phyloP scores from a whole-genome alignment of 139 green algal genomes.

The Volvox reticuliferus region DNA sequence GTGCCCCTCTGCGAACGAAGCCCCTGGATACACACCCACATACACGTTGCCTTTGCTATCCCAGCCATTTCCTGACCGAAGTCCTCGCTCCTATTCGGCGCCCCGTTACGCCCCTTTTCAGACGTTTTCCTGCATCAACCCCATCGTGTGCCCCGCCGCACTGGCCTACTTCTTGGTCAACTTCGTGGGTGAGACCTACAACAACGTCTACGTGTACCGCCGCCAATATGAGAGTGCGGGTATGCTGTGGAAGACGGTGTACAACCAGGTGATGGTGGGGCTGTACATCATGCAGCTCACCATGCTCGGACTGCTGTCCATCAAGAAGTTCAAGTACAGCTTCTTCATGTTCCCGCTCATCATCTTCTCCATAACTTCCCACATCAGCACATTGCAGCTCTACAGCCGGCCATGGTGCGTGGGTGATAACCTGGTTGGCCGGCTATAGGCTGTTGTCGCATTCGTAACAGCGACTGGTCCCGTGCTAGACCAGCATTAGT shows the following conservation, averaged over 20 bases:
- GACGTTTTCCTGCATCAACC: conserved; percentile 72
- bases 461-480: too few species aligned
- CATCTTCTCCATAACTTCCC: conserved; percentile 10
- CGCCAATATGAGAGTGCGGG: conserved; percentile 53
- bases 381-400: neutral
- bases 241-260: conserved; percentile 54
- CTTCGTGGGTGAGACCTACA: conserved; percentile 53
- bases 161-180: conserved; percentile 80
- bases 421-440: neutral
- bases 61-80: too few species aligned
- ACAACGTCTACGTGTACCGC: conserved; percentile 59
- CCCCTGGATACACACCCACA: too few species aligned
- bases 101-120: neutral
- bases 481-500: too few species aligned
- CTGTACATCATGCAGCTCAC: conserved; percentile 47
- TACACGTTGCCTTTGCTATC: too few species aligned
- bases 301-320: conserved; percentile 32
- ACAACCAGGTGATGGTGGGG: conserved; percentile 48
- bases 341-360: conserved; percentile 30
- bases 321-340: conserved; percentile 10
- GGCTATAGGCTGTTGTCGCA: too few species aligned
- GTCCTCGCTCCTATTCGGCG: neutral
- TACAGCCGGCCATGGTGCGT: conserved; percentile 34
- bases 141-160: conserved; percentile 76
- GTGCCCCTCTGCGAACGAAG: too few species aligned